phyloP scores from a whole-genome alignment of 495 filamentous ascomycete genomes.

The Trichocladium antarcticum region DNA sequence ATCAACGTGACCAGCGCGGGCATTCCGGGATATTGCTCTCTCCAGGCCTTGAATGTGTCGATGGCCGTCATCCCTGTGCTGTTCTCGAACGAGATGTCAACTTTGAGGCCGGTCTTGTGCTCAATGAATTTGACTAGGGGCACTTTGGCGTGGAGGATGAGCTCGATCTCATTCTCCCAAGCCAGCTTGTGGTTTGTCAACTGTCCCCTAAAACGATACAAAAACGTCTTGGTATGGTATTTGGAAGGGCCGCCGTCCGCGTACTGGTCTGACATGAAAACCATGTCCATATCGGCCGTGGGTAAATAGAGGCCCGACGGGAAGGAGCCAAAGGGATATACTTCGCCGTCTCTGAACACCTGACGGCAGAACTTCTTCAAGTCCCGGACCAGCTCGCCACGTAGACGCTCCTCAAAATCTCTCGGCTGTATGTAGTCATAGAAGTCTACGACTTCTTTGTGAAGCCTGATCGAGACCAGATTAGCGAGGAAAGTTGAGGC shows the following conservation, averaged over 20 bases:
- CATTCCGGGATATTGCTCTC: slow-evolving; percentile 65
- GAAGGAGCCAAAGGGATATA: slow-evolving; percentile 81
- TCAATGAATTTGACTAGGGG: slow-evolving; percentile 90
- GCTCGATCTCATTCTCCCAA: slow-evolving; percentile 42
- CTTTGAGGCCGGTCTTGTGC: slow-evolving; percentile 54
- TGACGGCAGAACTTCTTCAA: slow-evolving; percentile 44
- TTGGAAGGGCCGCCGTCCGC: slow-evolving; percentile 25
- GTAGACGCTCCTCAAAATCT: slow-evolving; percentile 63
- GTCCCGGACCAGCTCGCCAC: slow-evolving; percentile 53
- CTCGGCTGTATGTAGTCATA: slow-evolving; percentile 69
- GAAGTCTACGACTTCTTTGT: slow-evolving; percentile 83
- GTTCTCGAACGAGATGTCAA: slow-evolving; percentile 95
- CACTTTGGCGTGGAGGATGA: slow-evolving; percentile 67
- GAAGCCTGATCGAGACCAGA: slow-evolving; percentile 43
- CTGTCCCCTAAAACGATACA: slow-evolving; percentile 40
- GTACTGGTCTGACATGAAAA: slow-evolving; percentile 61
- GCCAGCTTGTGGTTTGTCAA: slow-evolving; percentile 43
- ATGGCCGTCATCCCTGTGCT: slow-evolving; percentile 65
- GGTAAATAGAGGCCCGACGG: slow-evolving; percentile 84
- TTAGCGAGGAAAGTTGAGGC: slow-evolving; percentile 1
- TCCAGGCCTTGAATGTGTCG: slow-evolving; percentile 69
- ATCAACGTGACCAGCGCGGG: slow-evolving; percentile 70
- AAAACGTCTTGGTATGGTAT: slow-evolving; percentile 27
- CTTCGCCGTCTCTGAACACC: slow-evolving; percentile 43
- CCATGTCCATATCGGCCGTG: slow-evolving; percentile 86